A percentile compares a stretch with the other conserved stretches of the same genome.
phyloP scores from a whole-genome alignment of 73 alveolate species.

The Paramecium biaurelia region DNA sequence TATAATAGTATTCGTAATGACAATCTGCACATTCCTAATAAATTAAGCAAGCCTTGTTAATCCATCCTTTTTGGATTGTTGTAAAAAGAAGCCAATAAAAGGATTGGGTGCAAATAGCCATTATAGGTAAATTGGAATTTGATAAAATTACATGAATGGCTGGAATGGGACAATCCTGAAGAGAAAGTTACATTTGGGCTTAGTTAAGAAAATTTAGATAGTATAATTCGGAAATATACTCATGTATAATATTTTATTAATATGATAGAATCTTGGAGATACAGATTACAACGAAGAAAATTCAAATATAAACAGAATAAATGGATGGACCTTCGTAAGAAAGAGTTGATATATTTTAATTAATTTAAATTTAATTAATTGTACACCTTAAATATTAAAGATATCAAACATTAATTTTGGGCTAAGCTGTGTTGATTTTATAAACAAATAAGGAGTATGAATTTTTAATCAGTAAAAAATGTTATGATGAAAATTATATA shows the following conservation, averaged over 20 bases:
- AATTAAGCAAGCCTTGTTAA: constrained; percentile 75
- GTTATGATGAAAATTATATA: neutral
- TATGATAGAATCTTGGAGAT: constrained; percentile 3
- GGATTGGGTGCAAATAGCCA: constrained; percentile 9
- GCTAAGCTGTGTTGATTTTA: neutral
- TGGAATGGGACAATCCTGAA: constrained; percentile 25
- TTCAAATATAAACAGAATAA: neutral
- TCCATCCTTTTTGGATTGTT: constrained; percentile 49
- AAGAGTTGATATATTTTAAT: neutral
- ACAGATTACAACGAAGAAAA: neutral
- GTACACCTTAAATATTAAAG: too few relatives aligned
- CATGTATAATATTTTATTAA: neutral
- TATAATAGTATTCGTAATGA: constrained; percentile 88
- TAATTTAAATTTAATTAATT: neutral
- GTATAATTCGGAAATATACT: neutral
- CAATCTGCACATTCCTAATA: constrained; percentile 83
- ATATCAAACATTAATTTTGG: too few relatives aligned
- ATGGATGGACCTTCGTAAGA: constrained; percentile 15
- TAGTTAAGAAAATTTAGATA: neutral
- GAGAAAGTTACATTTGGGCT: neutral
- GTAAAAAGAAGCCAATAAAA: constrained; percentile 13
- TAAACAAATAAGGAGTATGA: neutral
- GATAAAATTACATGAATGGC: constrained; percentile 2
- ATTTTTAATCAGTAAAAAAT: neutral
- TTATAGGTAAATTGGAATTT: neutral